Base-by-base conservation (phyloP, 2,329 filamentous ascomycete species). In the Furcasterigmium furcatum region DNA sequence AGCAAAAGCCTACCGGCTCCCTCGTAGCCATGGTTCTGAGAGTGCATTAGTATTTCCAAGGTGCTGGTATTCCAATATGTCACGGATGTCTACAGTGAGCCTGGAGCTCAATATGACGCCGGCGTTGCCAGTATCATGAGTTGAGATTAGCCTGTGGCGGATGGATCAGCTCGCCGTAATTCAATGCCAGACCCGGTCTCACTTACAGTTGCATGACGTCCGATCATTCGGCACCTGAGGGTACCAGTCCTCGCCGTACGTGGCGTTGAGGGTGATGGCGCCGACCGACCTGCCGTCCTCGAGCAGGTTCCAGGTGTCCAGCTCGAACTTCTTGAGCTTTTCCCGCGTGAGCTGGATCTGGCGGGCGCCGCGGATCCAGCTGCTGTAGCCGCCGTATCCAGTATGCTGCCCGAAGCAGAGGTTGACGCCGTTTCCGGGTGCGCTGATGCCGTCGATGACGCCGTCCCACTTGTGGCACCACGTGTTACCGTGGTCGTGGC, bases 321-420 rank as follows among this genome's bases (percentile, higher is more conserved):
- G 61, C 25, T 70, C 68, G 20, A 64, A 52, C 4, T 63, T 48
- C 12, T 54, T 55, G 10, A 79, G 58, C n/a, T 59, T 59, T 2
- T 63, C 57, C 36, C 75, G 65, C 2, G 70, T 63, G 1, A 85
- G 54, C 4, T 70, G 52, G 10, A 85, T 64, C 53, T 84, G 76
- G 1, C 82, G 68, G 4, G 73, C 72, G 3, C 84, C 85, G 0
- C 84, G 74, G 9, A 75, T 74, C 77, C 79, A 85, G 38, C 70
- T 68, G 0, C 83, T 80, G 53, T 88, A 88, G 0, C 85, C 85
- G 1, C 84, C 85, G 46, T 87, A 88, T 0, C 85, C 85, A 0
- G 80, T 76, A 53, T 85, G 83, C 51, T 85, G 78, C 5, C 82
- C 80, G 55, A 84, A 87, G 53, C 74, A 77, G 6, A 77, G 55